Base-by-base conservation (phyloP, 345 rosid genomes). In the Eucalyptus grandis region DNA sequence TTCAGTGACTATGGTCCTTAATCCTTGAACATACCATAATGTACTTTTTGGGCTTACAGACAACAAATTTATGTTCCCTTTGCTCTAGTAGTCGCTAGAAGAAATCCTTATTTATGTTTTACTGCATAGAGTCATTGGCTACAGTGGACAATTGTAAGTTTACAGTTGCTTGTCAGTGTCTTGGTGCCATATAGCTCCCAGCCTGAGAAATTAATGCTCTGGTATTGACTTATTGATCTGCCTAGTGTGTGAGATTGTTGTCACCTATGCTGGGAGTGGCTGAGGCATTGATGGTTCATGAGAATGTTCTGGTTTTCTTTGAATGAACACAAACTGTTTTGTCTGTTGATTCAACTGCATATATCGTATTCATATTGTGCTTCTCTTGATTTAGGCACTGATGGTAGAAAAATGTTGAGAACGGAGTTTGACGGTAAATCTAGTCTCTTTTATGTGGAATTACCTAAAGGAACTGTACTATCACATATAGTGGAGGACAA, bases 361-460 rank as follows among this genome's bases (percentile, higher is more conserved):
- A 34, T 86, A 50, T 53, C 21, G 12, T 90, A 19, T 54, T 86
- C 5, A 21, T 88, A 40, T 65, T 67, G 56, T 90, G 53, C 43
- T 88, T 12, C 90, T 56, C 91, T 58, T 91, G 14, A 89, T 93
- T 94, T 94, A 94, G 98, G 91, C 62, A 88, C 86, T 53, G 98
- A 96, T 54, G 94, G 95, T 88, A 95, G 99, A 94, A 93, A 93
- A 91, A 95, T 93, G 92, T 92, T 96, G 93, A 95, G 94, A 93
- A 87, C 88, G 86, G 94, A 96, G 91, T 96, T 94, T 89, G 93
- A 95, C 77, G 88, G 89, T 87, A 95, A 92, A 89, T 88, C 54
- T 60, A 95, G 95, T 91, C 95, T 95, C 93, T 98, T 97, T 92
- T 96, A 98, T 88, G 96, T 93, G 90, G 97, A 95, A 91, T 96